phyloP scores from a whole-genome alignment of 169 alveolate species.

The Plasmodium sp. region DNA sequence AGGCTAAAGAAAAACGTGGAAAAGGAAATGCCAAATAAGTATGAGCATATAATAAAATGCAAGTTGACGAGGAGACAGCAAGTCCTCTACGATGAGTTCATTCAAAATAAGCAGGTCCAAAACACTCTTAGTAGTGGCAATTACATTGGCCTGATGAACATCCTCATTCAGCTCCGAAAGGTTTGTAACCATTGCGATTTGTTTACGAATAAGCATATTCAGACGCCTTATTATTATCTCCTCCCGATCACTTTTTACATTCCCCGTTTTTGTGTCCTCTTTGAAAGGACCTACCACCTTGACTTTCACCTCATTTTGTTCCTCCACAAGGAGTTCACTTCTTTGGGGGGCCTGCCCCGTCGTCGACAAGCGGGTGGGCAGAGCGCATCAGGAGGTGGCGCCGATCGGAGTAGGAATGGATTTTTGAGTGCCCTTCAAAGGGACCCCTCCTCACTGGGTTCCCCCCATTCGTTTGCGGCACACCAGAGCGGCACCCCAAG shows the following conservation, averaged over 20 bases:
- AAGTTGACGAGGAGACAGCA: constrained; percentile 93
- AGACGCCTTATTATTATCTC: constrained; percentile 89
- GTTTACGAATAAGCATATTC: constrained; percentile 94
- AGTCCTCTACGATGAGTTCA: constrained; percentile 97
- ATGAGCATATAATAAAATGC: constrained; percentile 96
- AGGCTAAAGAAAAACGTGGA: constrained; percentile 99
- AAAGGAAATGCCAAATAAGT: constrained; percentile 98
- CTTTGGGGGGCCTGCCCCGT: constrained; percentile 4
- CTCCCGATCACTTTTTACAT: constrained; percentile 82
- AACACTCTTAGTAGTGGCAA: constrained; percentile 88
- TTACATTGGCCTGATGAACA: constrained; percentile 96
- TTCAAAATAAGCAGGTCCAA: constrained; percentile 83
- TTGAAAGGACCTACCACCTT: constrained; percentile 9
- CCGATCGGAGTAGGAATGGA: background rate
- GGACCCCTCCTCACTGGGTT: background rate
- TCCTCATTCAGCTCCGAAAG: constrained; percentile 96
- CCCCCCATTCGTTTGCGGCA: background rate
- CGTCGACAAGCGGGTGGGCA: background rate
- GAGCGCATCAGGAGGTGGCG: background rate
- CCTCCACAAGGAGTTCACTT: constrained; percentile 32
- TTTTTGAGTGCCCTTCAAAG: background rate
- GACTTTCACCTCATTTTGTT: constrained; percentile 10
- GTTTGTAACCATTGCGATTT: constrained; percentile 99
- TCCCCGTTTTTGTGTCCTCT: constrained; percentile 20
- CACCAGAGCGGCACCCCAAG: background rate